Base-by-base conservation (phyloP, 257 asterid genomes). In the Nicotiana obtusifolia region DNA sequence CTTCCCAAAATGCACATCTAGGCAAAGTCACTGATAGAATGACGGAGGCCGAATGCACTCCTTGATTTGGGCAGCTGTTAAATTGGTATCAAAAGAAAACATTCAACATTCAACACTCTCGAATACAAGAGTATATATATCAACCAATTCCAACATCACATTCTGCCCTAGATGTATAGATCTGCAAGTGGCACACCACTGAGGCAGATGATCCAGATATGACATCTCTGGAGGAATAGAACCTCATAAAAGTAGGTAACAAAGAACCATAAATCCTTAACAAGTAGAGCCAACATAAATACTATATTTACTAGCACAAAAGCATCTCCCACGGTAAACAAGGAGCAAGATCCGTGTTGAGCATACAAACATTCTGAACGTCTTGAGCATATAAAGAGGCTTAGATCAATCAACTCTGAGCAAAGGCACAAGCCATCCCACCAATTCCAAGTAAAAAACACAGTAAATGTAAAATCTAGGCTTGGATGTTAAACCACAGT, bases 121-220 rank as follows among this genome's bases (percentile, higher is more conserved):
- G 77, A 52, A 67, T 67, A n/a, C 56, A 19, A 69, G 56, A 37
- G 30, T 19, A 37, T 37, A 26, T 35, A 35, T 37, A 69, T 69
- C 77, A 69, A 69, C n/a, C 56, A 69, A n/a, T 69, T 37, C 77
- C 77, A 69, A 20, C 78, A 69, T 69, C 30, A 19, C 54, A 6
- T 69, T 37, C 33, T 11, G 56, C 10, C 30, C 15, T 19, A n/a
- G 30, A 68, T 68, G 30, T 37, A 37, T 37, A 19, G 16, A 3
- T 33, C 52, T 66, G 49, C 49, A 31, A 66, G 52, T 66, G 53
- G n/a, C 54, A 19, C 5, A 35, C 31, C 77, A 37, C 31, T 19
- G 0, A 37, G 33, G 57, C 26, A 10, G 19, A 10, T 17, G 20
- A 37, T 47, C 77, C 66, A 61, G 66, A 61, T 61, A 61, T 24